These are phyloP conservation scores for Suillus weaverae DNA, from an alignment of 768 basidiomycete species.

Conservation along the genomic window DNA sequence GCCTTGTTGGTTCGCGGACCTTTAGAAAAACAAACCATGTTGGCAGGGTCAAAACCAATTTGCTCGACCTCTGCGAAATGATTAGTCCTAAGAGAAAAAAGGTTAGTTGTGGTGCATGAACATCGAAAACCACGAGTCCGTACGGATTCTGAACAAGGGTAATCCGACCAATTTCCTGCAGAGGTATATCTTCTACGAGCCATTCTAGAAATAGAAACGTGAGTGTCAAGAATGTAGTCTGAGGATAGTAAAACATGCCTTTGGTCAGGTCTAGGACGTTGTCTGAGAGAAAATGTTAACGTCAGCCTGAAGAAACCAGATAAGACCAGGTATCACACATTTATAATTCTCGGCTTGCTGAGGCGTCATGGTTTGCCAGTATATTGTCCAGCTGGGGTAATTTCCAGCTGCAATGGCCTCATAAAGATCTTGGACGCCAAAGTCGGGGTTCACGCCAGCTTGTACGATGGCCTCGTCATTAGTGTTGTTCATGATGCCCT, in stretches of 20 bases:
- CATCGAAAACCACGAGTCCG: slow-evolving; percentile 12
- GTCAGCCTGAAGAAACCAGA: background rate
- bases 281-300: slow-evolving; percentile 27
- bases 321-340: slow-evolving; percentile 19
- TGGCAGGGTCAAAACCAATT: slow-evolving; percentile 49
- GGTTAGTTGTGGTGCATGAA: slow-evolving; percentile 1
- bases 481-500: slow-evolving; percentile 42
- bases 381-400: slow-evolving; percentile 58
- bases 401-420: slow-evolving; percentile 53
- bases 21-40: slow-evolving; percentile 35
- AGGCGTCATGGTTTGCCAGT: slow-evolving; percentile 54
- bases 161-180: slow-evolving; percentile 38
- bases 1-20: background rate
- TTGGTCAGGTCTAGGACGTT: slow-evolving; percentile 55
- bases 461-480: slow-evolving; percentile 37
- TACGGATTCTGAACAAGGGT: slow-evolving; percentile 39
- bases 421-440: slow-evolving; percentile 53
- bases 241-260: slow-evolving; percentile 17
- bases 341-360: slow-evolving; percentile 51
- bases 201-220: slow-evolving; percentile 29
- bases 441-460: slow-evolving; percentile 48
- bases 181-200: slow-evolving; percentile 34
- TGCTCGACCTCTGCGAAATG: slow-evolving; percentile 43
- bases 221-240: background rate
- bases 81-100: slow-evolving; percentile 17